Conservation (phyloP, 257 asterid species). For the Solanum virginianum region DNA sequence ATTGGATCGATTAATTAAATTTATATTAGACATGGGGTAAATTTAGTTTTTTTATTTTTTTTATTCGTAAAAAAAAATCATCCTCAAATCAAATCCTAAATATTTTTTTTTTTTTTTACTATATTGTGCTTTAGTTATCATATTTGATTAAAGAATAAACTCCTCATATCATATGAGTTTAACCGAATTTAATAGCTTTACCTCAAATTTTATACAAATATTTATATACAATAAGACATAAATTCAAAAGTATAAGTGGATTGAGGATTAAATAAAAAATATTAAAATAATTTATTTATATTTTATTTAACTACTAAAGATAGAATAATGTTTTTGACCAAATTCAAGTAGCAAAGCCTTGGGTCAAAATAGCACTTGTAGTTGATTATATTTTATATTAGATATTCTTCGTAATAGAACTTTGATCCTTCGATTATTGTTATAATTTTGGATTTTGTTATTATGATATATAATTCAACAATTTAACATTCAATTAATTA, state of each 20-base stretch:
- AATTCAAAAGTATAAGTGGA: not conserved
- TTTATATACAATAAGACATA: not conserved
- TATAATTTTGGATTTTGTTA: not conserved
- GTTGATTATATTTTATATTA: too few species aligned
- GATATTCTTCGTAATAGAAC: not conserved
- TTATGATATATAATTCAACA: not conserved
- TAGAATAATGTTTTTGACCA: too few species aligned
- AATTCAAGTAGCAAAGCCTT: too few species aligned
- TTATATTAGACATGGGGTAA: not conserved
- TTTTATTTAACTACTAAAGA: too few species aligned
- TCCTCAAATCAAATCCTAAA: too few species aligned
- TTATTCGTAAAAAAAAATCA: too few species aligned
- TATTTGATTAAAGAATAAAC: not conserved
- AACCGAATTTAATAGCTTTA: not conserved
- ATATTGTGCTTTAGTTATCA: not conserved
- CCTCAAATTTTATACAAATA: not conserved
- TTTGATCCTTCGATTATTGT: not conserved
- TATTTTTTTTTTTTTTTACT: not conserved
- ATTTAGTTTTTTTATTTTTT: not conserved
- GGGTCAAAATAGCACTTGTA: too few species aligned
- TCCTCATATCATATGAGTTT: not conserved
- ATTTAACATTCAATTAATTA: not conserved
- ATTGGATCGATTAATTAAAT: not conserved
- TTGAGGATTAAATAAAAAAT: not conserved
- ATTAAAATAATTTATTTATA: too few species aligned